Base-by-base conservation (phyloP, 106 monocot species). In the Dendrobium catenatum region DNA sequence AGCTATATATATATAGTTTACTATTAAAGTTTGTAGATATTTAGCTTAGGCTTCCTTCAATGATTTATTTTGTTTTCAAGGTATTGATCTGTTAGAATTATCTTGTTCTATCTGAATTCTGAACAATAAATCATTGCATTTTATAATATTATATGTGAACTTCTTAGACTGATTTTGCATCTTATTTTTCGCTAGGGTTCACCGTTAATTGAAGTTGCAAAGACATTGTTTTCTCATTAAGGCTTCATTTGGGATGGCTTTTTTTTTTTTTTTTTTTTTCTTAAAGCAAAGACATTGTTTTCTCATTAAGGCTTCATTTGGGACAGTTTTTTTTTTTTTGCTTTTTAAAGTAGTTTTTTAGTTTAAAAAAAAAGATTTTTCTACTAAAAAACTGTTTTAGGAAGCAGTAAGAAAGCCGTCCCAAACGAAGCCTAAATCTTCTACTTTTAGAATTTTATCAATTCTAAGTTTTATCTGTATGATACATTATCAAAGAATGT, bases 21-120 rank as follows among this genome's bases (percentile, higher is more conserved):
- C 76, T 77, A n/a, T 61, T 15, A 51, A 77, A 51, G 77, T 77
- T 77, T 77, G 77, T 77, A 54, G 51, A 77, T 77, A 77, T 20
- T 22, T 8, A 1, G 42, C 54, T 54, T 22, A 42, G 42, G 43
- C 42, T 19, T 44, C 42, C 16, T 9, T 49, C 17, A 13, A 77
- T 77, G 9, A 24, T 51, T 77, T 10, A 51, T 49, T 51, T 54
- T 77, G 49, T 8, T 47, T 31, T 77, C 46, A 2, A 43, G 75
- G 42, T 75, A 20, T 75, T 29, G 75, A 44, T 61, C 19, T 75
- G 42, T 46, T 75, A 22, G 19, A 46, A 75, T 75, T 75, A 44
- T 20, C 75, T 75, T 44, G 18, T 75, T 75, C 37, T 70, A 31
- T 70, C 33, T 70, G 27, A 70, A 70, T 37, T 70, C 33, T 70